Percentiles rank a stretch among this genome's conserved stretches.
These are phyloP conservation scores for Casuarina equisetifolia DNA, from an alignment of 306 rosid genomes.

Conservation along the genomic window DNA sequence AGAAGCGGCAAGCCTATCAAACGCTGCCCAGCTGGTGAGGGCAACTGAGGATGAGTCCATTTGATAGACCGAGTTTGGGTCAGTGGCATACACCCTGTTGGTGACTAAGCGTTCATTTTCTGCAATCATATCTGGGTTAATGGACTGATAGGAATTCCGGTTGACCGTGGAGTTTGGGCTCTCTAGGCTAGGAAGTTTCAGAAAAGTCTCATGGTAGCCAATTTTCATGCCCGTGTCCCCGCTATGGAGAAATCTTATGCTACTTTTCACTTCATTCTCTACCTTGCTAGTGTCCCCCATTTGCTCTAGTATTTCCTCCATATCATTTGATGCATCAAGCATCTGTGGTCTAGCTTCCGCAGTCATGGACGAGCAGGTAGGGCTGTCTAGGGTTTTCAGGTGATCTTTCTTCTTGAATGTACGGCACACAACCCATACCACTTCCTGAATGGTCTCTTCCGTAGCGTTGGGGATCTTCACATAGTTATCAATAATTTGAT, in stretches of 20 bases:
- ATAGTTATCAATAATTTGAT: not conserved
- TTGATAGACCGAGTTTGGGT: not conserved
- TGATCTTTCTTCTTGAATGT: constrained; percentile 90
- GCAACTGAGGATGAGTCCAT: constrained; percentile 32
- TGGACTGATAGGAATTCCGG: constrained; percentile 47
- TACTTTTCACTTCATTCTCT: constrained; percentile 41
- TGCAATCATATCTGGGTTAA: constrained; percentile 25
- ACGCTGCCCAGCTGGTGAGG: constrained; percentile 66
- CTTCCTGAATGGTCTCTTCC: constrained; percentile 70
- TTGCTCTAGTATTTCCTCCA: constrained; percentile 74
- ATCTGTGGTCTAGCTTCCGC: constrained; percentile 45
- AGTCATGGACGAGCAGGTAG: constrained; percentile 33
- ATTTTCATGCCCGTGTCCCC: constrained; percentile 22
- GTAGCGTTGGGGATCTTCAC: constrained; percentile 46
- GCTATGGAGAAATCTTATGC: constrained; percentile 29
- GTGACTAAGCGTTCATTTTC: constrained; percentile 30
- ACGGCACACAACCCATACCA: constrained; percentile 96
- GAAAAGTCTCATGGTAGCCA: constrained; percentile 43
- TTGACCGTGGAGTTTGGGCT: constrained; percentile 69
- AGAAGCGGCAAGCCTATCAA: constrained; percentile 83
- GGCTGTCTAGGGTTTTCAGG: constrained; percentile 70
- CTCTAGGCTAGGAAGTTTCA: constrained; percentile 72
- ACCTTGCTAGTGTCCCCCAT: constrained; percentile 65
- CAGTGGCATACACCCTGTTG: too few relatives aligned
- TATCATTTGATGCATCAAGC: constrained; percentile 54